These are phyloP conservation scores for Alternaria sp. DNA, from an alignment of 2,329 filamentous ascomycete species.

Conservation along the genomic window DNA sequence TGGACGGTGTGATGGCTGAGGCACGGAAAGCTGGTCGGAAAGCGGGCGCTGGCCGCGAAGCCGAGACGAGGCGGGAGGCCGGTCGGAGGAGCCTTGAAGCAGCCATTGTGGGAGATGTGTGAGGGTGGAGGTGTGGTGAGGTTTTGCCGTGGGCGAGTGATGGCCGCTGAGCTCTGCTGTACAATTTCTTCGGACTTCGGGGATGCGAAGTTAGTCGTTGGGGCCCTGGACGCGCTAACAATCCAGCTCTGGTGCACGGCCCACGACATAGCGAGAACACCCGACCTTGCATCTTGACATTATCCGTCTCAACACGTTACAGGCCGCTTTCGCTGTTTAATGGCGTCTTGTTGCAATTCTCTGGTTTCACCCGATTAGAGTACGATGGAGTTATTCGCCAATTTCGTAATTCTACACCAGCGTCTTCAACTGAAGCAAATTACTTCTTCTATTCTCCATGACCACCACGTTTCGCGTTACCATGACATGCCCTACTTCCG, in stretches of 20 bases:
- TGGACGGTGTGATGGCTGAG: conserved; percentile 57
- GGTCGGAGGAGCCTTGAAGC: conserved; percentile 70
- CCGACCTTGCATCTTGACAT: conserved; percentile 12
- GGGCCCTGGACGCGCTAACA: conserved; percentile 22
- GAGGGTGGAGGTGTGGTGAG: conserved; percentile 30
- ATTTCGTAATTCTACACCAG: background rate
- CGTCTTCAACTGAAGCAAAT: background rate
- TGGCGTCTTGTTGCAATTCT: background rate
- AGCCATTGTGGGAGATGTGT: conserved; percentile 58
- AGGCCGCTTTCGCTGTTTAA: background rate
- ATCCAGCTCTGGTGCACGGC: conserved; percentile 20
- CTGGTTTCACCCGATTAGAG: too few species aligned
- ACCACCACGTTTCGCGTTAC: conserved; percentile 30
- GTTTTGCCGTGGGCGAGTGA: conserved; percentile 36
- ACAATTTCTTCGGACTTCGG: conserved; percentile 38
- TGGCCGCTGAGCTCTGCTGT: conserved; percentile 36
- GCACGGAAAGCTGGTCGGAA: conserved; percentile 63
- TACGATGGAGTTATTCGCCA: background rate
- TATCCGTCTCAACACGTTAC: background rate
- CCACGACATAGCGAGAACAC: conserved; percentile 22
- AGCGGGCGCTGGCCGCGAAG: conserved; percentile 60
- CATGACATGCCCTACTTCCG: conserved; percentile 30
- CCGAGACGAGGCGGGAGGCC: conserved; percentile 68
- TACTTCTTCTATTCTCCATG: conserved; percentile 16
- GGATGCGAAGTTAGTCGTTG: conserved; percentile 30